Evolutionary conservation across 73 alveolate genomes (phyloP).

Genomic region (Paramecium sonneborni): DNA sequence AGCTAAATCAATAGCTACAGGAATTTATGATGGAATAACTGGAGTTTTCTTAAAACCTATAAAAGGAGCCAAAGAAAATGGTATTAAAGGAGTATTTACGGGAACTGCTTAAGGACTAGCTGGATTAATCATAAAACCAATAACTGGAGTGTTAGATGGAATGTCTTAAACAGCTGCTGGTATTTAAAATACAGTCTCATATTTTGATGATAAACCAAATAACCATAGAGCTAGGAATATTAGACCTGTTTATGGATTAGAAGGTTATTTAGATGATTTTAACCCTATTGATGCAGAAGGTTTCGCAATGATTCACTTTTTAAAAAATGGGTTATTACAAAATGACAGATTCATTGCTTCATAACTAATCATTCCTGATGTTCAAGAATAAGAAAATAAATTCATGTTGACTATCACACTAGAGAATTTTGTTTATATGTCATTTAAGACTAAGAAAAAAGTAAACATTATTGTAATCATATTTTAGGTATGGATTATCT

Average conservation of each 20-base stretch:
- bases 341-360: neutral
- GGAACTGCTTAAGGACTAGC: slow-evolving; percentile 60
- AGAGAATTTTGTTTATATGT: neutral
- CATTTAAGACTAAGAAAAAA: slow-evolving; percentile 6
- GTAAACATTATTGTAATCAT: neutral
- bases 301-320: slow-evolving; percentile 8
- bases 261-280: slow-evolving; percentile 49
- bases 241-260: slow-evolving; percentile 59
- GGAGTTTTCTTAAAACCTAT: slow-evolving; percentile 60
- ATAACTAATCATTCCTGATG: neutral
- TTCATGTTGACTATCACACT: neutral
- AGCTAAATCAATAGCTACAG: neutral
- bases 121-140: slow-evolving; percentile 59
- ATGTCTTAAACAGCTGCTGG: slow-evolving; percentile 53
- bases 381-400: neutral
- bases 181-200: slow-evolving; percentile 28
- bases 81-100: slow-evolving; percentile 36
- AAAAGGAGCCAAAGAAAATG: slow-evolving; percentile 56
- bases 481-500: slow-evolving; percentile 8
- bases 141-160: slow-evolving; percentile 62
- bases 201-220: slow-evolving; percentile 59
- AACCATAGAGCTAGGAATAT: slow-evolving; percentile 45
- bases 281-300: slow-evolving; percentile 49
- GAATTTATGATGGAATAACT: slow-evolving; percentile 42
- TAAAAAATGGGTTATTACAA: neutral